Base-by-base conservation (phyloP, 768 basidiomycete genomes). In the Xerocomus potaroensis region DNA sequence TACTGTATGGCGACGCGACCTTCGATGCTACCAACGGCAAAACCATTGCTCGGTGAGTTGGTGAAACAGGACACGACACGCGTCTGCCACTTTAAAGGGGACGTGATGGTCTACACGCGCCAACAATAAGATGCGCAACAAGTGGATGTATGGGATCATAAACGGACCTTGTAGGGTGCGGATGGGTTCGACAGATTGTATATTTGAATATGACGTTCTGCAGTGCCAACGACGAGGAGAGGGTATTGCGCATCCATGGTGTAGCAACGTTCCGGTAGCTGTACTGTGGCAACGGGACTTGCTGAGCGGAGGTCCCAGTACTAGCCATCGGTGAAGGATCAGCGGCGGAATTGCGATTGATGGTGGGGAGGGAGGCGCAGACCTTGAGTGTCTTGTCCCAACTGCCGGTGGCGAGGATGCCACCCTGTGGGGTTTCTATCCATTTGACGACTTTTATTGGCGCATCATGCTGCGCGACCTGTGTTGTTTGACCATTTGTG, bases 331-430 rank as follows among this genome's bases (percentile, higher is more conserved):
- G n/a, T 26, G 38, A 36, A 37, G 27, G 26, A 22, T 43, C 38
- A 51, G 40, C 26, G 11, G 5, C 33, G 8, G 14, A 23, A 22
- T 46, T 23, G 30, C 36, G 37, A 33, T 24, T 22, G 38, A 32
- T 8, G 27, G 21, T n/a, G 41, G 26, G 26, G 49, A 41, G 35
- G 9, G 7, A 16, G 16, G 38, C 1, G 53, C 50, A 3, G 54
- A 93, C 94, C 76, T 93, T 95, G 62, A 98, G 69, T 2, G 91
- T 95, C 70, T 95, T 95, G 67, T 99, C 95, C 96, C 96, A 99
- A 43, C 91, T 92, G 9, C 93, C 96, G 1, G 95, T 97, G 11
- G 84, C 90, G 16, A 94, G 72, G 51, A 94, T 81, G 12, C 88
- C 80, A 29, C 78, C 78, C 51, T 78, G 79, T 18, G 81, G 82